A percentile compares a stretch with the other conserved stretches of the same genome.
These are phyloP conservation scores for Rubus parviflorus DNA, from an alignment of 306 rosid species.

Conservation along the genomic window DNA sequence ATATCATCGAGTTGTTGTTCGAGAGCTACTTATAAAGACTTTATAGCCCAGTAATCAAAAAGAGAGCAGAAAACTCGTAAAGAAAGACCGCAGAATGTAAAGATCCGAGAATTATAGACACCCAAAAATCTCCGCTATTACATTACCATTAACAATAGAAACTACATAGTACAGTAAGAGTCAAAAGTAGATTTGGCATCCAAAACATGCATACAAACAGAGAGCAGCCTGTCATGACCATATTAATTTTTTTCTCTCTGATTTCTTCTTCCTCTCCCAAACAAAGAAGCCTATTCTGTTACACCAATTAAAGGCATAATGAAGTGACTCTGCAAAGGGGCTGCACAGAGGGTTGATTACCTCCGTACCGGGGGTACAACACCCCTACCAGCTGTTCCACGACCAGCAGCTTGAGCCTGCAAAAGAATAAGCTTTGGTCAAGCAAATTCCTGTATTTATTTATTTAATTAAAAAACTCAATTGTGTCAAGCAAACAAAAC, in stretches of 20 bases:
- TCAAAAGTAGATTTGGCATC: slow-evolving; percentile 25
- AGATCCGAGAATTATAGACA: neutral
- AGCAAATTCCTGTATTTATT: neutral
- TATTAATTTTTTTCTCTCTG: slow-evolving; percentile 18
- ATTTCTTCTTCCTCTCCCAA: slow-evolving; percentile 24
- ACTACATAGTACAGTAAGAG: slow-evolving; percentile 15
- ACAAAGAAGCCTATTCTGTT: slow-evolving; percentile 30
- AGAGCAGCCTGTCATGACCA: slow-evolving; percentile 25
- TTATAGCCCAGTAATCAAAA: neutral
- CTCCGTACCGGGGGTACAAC: slow-evolving; percentile 79
- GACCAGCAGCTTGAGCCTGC: slow-evolving; percentile 98
- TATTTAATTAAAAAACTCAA: too few relatives aligned
- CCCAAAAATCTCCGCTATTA: neutral
- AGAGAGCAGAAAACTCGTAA: neutral
- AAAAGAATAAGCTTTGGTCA: slow-evolving; percentile 22
- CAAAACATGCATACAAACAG: slow-evolving; percentile 20
- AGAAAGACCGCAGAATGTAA: neutral
- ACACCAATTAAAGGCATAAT: slow-evolving; percentile 16
- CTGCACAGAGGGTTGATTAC: slow-evolving; percentile 38
- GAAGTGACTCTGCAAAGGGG: neutral
- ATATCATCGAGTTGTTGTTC: neutral
- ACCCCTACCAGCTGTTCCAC: slow-evolving; percentile 93
- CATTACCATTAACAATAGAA: slow-evolving; percentile 14
- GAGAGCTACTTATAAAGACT: neutral
- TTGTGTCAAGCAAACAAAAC: neutral